Conservation (phyloP, 139 green algal genomes). For the Picochlorum sp. region DNA sequence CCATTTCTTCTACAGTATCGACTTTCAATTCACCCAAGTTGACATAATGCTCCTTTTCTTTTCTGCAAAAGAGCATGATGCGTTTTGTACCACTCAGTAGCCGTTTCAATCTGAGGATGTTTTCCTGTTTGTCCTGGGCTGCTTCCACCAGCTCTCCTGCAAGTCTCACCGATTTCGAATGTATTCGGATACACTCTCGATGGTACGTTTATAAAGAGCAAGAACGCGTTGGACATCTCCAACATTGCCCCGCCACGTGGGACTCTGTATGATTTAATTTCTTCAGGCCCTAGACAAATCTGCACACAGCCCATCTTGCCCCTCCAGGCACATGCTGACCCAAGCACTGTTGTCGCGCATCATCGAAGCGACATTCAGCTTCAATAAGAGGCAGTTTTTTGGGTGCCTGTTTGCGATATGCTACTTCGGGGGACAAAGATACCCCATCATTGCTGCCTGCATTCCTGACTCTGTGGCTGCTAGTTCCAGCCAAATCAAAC, state of each 20-base stretch:
- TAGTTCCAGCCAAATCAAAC: background rate
- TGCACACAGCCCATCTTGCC: background rate
- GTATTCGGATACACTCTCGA: conserved; percentile 9
- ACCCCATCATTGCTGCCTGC: background rate
- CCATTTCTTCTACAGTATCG: conserved; percentile 5
- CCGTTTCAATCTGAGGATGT: conserved; percentile 14
- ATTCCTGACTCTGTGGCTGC: background rate
- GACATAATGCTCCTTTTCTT: conserved; percentile 1
- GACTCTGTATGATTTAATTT: conserved; percentile 4
- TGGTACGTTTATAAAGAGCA: conserved; percentile 21
- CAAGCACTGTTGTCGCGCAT: background rate
- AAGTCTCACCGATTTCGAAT: background rate
- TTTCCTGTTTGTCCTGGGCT: conserved; percentile 13
- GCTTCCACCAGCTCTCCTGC: conserved; percentile 18
- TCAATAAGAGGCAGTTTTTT: background rate
- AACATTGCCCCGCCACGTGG: conserved; percentile 16
- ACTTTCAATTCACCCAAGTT: conserved; percentile 17
- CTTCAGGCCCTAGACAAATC: no score
- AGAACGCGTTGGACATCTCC: conserved; percentile 17
- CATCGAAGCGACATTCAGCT: background rate
- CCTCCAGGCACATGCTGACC: background rate
- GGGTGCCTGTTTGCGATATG: background rate
- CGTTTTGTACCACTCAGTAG: conserved; percentile 7
- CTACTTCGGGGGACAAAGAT: background rate
- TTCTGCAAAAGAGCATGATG: conserved; percentile 22